Evolutionary conservation across 352 stramenopile genomes (phyloP).

Genomic region (Phytophthora syringae): DNA sequence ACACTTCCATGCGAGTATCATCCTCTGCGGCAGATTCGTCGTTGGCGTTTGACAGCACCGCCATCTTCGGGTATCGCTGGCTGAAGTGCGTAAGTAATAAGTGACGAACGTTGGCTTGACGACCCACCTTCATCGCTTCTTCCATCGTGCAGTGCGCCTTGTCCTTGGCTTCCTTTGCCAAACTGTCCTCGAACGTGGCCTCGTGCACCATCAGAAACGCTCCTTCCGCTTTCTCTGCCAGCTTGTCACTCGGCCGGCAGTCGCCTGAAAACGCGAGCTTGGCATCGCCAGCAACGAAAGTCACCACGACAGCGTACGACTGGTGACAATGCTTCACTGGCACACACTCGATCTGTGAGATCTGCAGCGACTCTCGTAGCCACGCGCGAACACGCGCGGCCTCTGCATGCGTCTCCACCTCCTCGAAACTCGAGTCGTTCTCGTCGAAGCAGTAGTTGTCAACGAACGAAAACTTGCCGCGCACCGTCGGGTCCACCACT

Average conservation of each 20-base stretch:
- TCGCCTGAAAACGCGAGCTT: conserved; percentile 96
- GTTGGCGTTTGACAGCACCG: conserved; percentile 39
- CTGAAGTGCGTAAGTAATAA: conserved; percentile 98
- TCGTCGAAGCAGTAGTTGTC: conserved; percentile 89
- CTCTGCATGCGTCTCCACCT: conserved; percentile 35
- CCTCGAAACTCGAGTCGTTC: conserved; percentile 29
- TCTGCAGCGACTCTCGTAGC: conserved; percentile 48
- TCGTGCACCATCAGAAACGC: conserved; percentile 96
- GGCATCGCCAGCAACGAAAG: conserved; percentile 54
- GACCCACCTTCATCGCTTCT: conserved; percentile 91
- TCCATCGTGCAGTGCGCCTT: conserved; percentile 96
- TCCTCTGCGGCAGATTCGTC: conserved; percentile 6
- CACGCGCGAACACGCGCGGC: conserved; percentile 46
- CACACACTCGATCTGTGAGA: conserved; percentile 67
- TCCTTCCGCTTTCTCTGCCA: conserved; percentile 60
- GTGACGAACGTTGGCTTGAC: conserved; percentile 77
- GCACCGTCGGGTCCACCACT: conserved; percentile 75
- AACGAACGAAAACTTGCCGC: conserved; percentile 89
- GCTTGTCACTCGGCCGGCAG: conserved; percentile 88
- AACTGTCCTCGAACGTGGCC: conserved; percentile 97
- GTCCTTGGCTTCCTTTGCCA: conserved; percentile 91
- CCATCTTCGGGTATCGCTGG: conserved; percentile 85
- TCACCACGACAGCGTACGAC: conserved; percentile 92
- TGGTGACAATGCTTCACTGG: conserved; percentile 90
- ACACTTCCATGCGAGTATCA: conserved; percentile 46